phyloP scores from a whole-genome alignment of 208 protist genomes.

The Crithidia fasciculata region DNA sequence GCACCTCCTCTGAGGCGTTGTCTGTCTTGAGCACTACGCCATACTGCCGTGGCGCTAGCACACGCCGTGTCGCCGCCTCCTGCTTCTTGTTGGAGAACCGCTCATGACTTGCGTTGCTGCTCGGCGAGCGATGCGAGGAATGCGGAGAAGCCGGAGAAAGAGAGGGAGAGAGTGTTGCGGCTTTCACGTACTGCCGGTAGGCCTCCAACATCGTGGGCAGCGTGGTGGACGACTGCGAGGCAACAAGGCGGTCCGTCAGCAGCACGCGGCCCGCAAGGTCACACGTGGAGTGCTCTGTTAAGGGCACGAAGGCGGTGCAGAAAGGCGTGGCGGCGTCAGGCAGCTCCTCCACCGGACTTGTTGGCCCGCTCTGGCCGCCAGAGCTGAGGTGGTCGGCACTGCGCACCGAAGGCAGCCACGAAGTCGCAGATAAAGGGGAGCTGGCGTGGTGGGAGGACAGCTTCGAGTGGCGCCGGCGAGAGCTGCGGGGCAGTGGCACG shows the following conservation, averaged over 20 bases:
- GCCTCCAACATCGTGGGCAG: conserved; percentile 23
- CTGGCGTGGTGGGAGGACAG: background rate
- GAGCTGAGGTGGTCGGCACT: background rate
- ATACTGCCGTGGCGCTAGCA: conserved; percentile 3
- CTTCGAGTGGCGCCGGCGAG: background rate
- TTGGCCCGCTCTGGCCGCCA: background rate
- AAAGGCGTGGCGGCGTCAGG: background rate
- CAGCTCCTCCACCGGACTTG: background rate
- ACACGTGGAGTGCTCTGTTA: background rate
- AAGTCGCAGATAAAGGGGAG: background rate
- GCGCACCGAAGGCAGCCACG: background rate
- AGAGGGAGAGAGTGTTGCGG: background rate
- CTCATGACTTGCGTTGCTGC: background rate
- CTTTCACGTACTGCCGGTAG: conserved; percentile 25
- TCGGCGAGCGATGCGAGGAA: too few relatives aligned
- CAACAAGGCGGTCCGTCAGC: conserved; percentile 24
- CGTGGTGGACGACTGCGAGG: conserved; percentile 15
- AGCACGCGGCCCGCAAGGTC: conserved; percentile 15
- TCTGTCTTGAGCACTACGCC: conserved; percentile 7
- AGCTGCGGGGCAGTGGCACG: background rate
- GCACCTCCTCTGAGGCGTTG: conserved; percentile 12
- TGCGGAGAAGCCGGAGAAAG: background rate
- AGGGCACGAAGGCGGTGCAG: background rate
- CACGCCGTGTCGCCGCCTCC: background rate
- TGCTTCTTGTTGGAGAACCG: background rate